Base-by-base conservation (phyloP, 2,329 filamentous ascomycete genomes). In the Diaporthe longicolla region DNA sequence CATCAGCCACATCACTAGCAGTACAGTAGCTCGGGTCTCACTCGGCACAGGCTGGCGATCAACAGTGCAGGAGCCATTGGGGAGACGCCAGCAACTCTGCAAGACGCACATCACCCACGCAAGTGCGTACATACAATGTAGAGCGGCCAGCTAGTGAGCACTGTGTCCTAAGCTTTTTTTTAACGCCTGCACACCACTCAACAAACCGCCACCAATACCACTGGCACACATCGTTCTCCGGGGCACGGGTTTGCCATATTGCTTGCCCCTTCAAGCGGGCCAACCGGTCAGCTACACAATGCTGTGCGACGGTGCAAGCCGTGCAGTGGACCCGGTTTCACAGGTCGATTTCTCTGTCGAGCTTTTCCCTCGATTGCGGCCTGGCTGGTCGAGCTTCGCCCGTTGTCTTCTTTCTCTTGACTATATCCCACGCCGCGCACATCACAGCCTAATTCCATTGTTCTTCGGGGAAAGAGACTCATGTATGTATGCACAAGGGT, bases 11-110 rank as follows among this genome's bases (percentile, higher is more conserved):
- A 63, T 54, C 24, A 35, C 71, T 58, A 26, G 55, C 9, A 37
- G 13, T 29, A 5, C 5, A 15, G n/a, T 21, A 58, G n/a, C 32
- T 48, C 17, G 29, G 37, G 17, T 29, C 21, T 26, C 40, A 63
- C 35, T 40, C 37, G 40, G n/a, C 45, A 24, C 21, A 45, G 35
- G 55, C 54, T 37, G 66, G 29, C 37, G 73, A 70, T 74, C 63
- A 66, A 71, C 63, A 50, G 21, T 21, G 52, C 21, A 37, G 45
- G 26, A 52, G 45, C 50, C 61, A 24, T n/a, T n/a, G 61, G 45
- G 26, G 21, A 66, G 21, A 66, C 43, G 17, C 29, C 26, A 26
- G 21, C 29, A 35, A 50, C 11, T 24, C 43, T 50, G 61, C 61
- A n/a, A 48, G 26, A 50, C 29, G n/a, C 29, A 66, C 61, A 66